These are phyloP conservation scores for Mucor irregularis DNA, from an alignment of 371 early-diverging fungal species.

Conservation along the genomic window DNA sequence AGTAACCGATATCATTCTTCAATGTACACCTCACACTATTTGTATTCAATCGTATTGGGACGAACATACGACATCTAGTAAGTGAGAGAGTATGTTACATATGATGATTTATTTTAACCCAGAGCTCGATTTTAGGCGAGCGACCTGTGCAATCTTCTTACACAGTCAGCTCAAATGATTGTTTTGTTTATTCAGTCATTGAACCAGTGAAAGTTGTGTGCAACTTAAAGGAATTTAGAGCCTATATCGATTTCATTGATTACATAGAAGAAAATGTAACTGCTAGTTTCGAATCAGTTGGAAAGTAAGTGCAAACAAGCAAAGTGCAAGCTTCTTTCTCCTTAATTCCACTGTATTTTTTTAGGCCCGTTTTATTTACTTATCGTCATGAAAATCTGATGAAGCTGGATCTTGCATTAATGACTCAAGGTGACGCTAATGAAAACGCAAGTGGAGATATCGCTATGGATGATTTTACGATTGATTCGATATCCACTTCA, in stretches of 20 bases:
- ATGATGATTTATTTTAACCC: background rate
- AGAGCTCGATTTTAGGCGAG: background rate
- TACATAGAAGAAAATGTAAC: conserved; percentile 1
- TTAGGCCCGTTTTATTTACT: background rate
- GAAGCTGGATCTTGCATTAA: background rate
- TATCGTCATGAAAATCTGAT: background rate
- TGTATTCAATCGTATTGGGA: conserved; percentile 5
- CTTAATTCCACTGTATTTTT: background rate
- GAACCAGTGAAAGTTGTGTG: conserved; percentile 1
- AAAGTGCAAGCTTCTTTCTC: background rate
- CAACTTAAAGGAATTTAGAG: conserved; percentile 20
- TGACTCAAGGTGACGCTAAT: background rate
- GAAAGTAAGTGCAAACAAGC: conserved; percentile 5
- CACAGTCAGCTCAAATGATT: background rate
- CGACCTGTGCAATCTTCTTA: conserved; percentile 6
- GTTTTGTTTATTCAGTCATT: background rate
- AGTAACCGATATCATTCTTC: conserved; percentile 1
- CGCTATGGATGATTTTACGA: too few species aligned
- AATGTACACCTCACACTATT: background rate
- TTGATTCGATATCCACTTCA: too few species aligned
- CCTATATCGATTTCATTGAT: conserved; percentile 12
- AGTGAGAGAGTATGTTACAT: background rate
- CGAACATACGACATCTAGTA: background rate
- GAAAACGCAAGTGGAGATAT: too few species aligned
- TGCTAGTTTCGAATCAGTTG: conserved; percentile 11